Base-by-base conservation (phyloP, 208 protist species). In the Wallacemonas rigidus region DNA sequence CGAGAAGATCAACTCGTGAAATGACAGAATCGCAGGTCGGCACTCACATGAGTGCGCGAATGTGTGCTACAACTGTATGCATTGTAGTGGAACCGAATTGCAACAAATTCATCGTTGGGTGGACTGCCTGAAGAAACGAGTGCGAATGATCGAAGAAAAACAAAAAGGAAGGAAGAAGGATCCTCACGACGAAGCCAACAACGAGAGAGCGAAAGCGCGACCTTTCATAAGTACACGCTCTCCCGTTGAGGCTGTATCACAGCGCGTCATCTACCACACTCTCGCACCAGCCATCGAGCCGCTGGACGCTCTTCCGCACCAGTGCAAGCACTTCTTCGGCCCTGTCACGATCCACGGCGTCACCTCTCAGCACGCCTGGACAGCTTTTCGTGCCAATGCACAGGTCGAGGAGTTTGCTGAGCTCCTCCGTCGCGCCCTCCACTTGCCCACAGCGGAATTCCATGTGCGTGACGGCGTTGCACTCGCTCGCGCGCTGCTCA, bases 241-340 rank as follows among this genome's bases (percentile, higher is more conserved):
- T 26, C 26, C 26, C 26, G 26, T 26, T 17, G 53, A 57, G 53
- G 0, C 8, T 9, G 6, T 5, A 5, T 40, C 26, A 62, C 43
- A 38, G 8, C 26, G 17, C 56, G 15, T 65, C 60, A n/a, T 1
- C 44, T 26, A 53, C 60, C 36, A 65, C 60, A 41, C 17, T 65
- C 9, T 65, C 43, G 60, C 60, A 65, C 60, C 60, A 65, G 43
- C 60, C n/a, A 44, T 65, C 60, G 43, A 65, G 60, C 6, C 17
- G 11, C 14, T 17, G 8, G 15, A 65, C 9, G 3, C 50, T 14
- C 15, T 65, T 4, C 43, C 50, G 6, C 11, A 65, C 12, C 9
- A 53, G n/a, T 0, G 5, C 7, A 14, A 65, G 60, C 8, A 44
- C 11, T 4, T 6, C 9, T 4, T 65, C 40, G 40, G 41, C 60